These are phyloP conservation scores for Citrus glauca DNA, from an alignment of 345 rosid genomes.

Conservation along the genomic window DNA sequence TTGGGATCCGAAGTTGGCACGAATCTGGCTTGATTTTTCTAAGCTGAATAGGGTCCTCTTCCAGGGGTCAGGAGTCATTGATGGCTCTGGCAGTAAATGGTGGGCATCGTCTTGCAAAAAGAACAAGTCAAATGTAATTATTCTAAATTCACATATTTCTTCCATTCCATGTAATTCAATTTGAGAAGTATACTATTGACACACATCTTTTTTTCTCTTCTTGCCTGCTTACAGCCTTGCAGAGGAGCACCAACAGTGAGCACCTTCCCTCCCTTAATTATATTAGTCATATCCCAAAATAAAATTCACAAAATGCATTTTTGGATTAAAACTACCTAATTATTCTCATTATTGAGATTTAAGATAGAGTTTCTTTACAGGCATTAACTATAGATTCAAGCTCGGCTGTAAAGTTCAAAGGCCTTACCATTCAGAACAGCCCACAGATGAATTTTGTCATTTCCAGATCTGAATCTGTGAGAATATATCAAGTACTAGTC, in stretches of 20 bases:
- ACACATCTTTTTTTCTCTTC: slow-evolving; percentile 8
- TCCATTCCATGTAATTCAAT: slow-evolving; percentile 6
- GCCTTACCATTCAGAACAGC: slow-evolving; percentile 82
- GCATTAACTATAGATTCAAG: slow-evolving; percentile 93
- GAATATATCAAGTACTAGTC: slow-evolving; percentile 58
- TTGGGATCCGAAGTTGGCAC: slow-evolving; percentile 73
- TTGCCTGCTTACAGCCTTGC: slow-evolving; percentile 73
- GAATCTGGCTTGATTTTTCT: slow-evolving; percentile 85
- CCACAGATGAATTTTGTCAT: slow-evolving; percentile 94
- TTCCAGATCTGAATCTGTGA: slow-evolving; percentile 56
- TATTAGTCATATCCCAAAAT: slow-evolving; percentile 7
- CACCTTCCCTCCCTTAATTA: slow-evolving; percentile 11
- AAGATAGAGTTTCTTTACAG: slow-evolving; percentile 37
- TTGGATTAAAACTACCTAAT: background rate
- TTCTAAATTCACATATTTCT: slow-evolving; percentile 10
- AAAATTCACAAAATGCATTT: background rate
- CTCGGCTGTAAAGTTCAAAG: slow-evolving; percentile 64
- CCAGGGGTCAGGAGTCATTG: slow-evolving; percentile 87
- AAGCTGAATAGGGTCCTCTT: slow-evolving; percentile 66
- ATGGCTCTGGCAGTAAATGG: slow-evolving; percentile 98
- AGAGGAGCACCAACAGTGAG: slow-evolving; percentile 81
- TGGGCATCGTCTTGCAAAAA: slow-evolving; percentile 98
- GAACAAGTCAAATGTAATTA: slow-evolving; percentile 75
- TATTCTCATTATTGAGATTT: slow-evolving; percentile 10
- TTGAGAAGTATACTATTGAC: slow-evolving; percentile 19